Evolutionary conservation across 139 green algal genomes (phyloP).

Genomic region (Closterium sp.): DNA sequence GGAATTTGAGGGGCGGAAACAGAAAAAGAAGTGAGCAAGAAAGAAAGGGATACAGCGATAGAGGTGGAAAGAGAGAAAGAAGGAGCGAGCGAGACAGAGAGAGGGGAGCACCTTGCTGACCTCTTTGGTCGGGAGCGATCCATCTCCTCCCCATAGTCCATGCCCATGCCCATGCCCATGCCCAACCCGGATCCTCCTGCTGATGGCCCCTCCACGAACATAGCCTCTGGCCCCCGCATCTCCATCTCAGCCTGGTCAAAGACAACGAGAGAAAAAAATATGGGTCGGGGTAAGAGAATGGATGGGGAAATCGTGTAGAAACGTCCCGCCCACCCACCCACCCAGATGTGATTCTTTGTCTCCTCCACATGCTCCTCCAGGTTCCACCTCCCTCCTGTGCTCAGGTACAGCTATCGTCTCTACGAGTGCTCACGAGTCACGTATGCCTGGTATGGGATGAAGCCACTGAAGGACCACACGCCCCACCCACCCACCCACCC

Average conservation of each 20-base stretch:
- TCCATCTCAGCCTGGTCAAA: neutral
- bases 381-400: slow-evolving; percentile 19
- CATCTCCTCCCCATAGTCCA: slow-evolving; percentile 36
- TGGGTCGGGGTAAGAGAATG: no score
- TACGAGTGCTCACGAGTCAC: no score
- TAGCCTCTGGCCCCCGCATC: slow-evolving; percentile 11
- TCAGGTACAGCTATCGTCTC: no score
- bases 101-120: neutral
- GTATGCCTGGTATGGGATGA: no score
- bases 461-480: no score
- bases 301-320: neutral
- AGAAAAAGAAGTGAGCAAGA: no score
- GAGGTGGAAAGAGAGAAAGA: neutral
- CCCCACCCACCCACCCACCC: no score
- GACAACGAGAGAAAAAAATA: neutral
- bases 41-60: neutral
- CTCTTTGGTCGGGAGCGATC: slow-evolving; percentile 38
- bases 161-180: neutral
- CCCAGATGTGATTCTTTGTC: slow-evolving; percentile 3
- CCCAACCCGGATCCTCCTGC: neutral
- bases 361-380: slow-evolving; percentile 21
- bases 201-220: slow-evolving; percentile 29
- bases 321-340: neutral
- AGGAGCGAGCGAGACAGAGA: neutral
- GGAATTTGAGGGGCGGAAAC: no score